A percentile compares a stretch with the other conserved stretches of the same genome.
These are phyloP conservation scores for Scedosporium minutisporum DNA, from an alignment of 2,329 filamentous ascomycete species.

Conservation along the genomic window DNA sequence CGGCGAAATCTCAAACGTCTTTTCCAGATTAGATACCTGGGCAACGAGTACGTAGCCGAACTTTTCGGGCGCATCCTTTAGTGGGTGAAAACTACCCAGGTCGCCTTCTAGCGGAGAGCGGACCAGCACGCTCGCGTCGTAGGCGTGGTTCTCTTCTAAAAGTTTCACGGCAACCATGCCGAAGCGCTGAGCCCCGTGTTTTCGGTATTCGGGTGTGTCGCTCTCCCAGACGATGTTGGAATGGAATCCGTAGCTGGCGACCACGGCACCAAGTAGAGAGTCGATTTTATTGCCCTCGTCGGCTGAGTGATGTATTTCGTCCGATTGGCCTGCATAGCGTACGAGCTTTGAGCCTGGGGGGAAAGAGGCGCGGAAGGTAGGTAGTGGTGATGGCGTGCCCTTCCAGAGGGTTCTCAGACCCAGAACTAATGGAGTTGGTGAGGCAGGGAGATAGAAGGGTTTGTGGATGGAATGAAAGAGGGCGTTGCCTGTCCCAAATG, in stretches of 20 bases:
- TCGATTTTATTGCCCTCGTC: conserved; percentile 20
- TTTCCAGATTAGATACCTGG: conserved; percentile 72
- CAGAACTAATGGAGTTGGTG: conserved; percentile 33
- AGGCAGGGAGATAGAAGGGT: conserved; percentile 34
- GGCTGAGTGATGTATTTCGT: not conserved
- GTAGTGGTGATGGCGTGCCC: conserved; percentile 46
- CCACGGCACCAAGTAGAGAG: conserved; percentile 63
- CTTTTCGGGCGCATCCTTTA: conserved; percentile 23
- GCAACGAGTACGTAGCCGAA: conserved; percentile 73
- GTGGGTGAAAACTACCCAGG: conserved; percentile 14
- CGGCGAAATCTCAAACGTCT: conserved; percentile 74
- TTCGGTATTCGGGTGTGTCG: conserved; percentile 73
- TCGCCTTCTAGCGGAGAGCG: conserved; percentile 9
- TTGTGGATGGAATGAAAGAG: conserved; percentile 55
- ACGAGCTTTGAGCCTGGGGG: conserved; percentile 45
- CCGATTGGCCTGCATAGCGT: conserved; percentile 20
- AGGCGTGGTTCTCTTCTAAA: conserved; percentile 45
- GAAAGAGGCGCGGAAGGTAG: conserved; percentile 54
- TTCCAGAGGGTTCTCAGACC: conserved; percentile 43
- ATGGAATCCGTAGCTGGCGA: conserved; percentile 85
- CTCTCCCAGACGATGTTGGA: conserved; percentile 83
- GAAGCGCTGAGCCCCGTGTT: conserved; percentile 69
- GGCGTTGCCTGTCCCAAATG: conserved; percentile 57
- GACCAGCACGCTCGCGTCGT: conserved; percentile 33
- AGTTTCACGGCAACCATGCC: conserved; percentile 73